A percentile compares a stretch with the other conserved stretches of the same genome.
Conservation (phyloP, 352 stramenopile genomes). For the Globisporangium splendens region DNA sequence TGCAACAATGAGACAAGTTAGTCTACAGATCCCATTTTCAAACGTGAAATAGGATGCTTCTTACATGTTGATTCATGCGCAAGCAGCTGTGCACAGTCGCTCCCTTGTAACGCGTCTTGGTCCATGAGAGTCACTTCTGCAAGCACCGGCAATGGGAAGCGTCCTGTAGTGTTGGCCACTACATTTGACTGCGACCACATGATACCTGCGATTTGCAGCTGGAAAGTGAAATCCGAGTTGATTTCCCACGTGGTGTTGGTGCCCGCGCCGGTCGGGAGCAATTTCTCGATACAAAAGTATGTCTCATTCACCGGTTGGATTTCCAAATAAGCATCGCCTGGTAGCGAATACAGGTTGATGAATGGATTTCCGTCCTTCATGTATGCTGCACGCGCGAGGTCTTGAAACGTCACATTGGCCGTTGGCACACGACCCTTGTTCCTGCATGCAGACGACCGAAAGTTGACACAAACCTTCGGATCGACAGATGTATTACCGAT, state of each 20-base stretch:
- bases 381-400: slow-evolving; percentile 39
- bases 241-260: slow-evolving; percentile 68
- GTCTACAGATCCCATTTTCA: slow-evolving; percentile 5
- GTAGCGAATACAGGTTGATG: slow-evolving; percentile 56
- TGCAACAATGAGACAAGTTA: slow-evolving; percentile 15
- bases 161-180: not conserved
- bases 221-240: slow-evolving; percentile 63
- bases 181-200: slow-evolving; percentile 28
- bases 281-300: slow-evolving; percentile 72
- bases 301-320: slow-evolving; percentile 55
- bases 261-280: slow-evolving; percentile 56
- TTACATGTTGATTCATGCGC: slow-evolving; percentile 60
- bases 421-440: slow-evolving; percentile 41
- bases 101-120: slow-evolving; percentile 41
- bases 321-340: slow-evolving; percentile 45
- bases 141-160: slow-evolving; percentile 43
- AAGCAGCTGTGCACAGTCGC: slow-evolving; percentile 66
- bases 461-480: slow-evolving; percentile 67
- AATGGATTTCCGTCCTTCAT: slow-evolving; percentile 79
- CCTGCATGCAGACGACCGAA: slow-evolving; percentile 46
- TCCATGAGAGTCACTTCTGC: slow-evolving; percentile 64
- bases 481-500: slow-evolving; percentile 56
- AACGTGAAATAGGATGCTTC: slow-evolving; percentile 10
- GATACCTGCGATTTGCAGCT: slow-evolving; percentile 62
- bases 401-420: slow-evolving; percentile 48